phyloP scores from a whole-genome alignment of 202 grass and related monocot species.

The Carex sylvatica region DNA sequence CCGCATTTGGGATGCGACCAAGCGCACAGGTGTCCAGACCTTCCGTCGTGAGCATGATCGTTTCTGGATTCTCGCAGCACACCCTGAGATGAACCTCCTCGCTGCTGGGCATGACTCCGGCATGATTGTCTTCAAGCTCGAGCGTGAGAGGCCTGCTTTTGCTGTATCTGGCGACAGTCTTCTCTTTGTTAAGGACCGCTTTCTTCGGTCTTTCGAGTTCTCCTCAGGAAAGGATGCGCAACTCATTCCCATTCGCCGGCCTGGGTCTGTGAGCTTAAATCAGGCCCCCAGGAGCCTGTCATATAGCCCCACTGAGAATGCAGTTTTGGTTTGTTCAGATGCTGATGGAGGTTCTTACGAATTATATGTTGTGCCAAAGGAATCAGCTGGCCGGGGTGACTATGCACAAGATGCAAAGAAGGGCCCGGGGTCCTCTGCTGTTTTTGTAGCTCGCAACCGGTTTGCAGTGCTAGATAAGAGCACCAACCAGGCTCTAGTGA shows the following conservation, averaged over 20 bases:
- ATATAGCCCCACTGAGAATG: slow-evolving; percentile 93
- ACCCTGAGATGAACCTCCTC: slow-evolving; percentile 91
- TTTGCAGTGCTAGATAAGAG: slow-evolving; percentile 97
- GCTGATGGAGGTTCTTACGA: slow-evolving; percentile 91
- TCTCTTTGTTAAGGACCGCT: slow-evolving; percentile 94
- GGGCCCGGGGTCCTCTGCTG: slow-evolving; percentile 70
- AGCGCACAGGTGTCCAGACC: slow-evolving; percentile 72
- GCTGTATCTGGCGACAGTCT: slow-evolving; percentile 72
- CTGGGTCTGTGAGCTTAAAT: slow-evolving; percentile 85
- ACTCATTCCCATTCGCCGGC: slow-evolving; percentile 82
- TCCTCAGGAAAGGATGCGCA: slow-evolving; percentile 81
- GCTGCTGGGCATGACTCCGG: slow-evolving; percentile 94
- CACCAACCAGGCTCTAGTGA: slow-evolving; percentile 89
- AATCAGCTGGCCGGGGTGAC: slow-evolving; percentile 57
- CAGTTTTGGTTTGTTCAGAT: slow-evolving; percentile 90
- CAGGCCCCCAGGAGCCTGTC: slow-evolving; percentile 78
- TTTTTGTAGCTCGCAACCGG: slow-evolving; percentile 95
- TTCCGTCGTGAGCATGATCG: slow-evolving; percentile 83
- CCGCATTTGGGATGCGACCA: slow-evolving; percentile 92
- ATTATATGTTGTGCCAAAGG: slow-evolving; percentile 80
- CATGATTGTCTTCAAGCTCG: slow-evolving; percentile 95
- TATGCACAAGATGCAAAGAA: slow-evolving; percentile 91
- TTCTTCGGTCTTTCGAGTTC: slow-evolving; percentile 77
- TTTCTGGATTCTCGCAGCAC: slow-evolving; percentile 86
- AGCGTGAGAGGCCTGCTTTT: slow-evolving; percentile 89